Conservation (phyloP, 306 rosid species). For the Lathyrus aphaca region DNA sequence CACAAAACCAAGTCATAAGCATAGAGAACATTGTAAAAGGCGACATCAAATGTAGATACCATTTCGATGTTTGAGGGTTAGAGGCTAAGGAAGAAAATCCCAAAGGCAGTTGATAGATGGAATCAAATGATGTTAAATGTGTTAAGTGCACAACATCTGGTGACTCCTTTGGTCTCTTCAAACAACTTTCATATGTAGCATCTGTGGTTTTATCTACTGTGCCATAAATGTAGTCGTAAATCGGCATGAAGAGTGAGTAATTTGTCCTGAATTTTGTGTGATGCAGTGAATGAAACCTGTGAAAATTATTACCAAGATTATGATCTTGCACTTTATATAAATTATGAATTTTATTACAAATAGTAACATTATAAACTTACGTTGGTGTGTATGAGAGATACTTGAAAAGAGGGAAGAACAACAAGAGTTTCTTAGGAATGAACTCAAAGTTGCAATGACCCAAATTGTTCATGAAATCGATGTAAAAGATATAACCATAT, state of each 20-base stretch:
- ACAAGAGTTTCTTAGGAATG: slow-evolving; percentile 48
- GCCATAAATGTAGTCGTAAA: slow-evolving; percentile 65
- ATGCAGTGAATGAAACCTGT: slow-evolving; percentile 72
- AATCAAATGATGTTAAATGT: slow-evolving; percentile 64
- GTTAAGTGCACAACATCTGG: slow-evolving; percentile 61
- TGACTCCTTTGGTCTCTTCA: slow-evolving; percentile 43
- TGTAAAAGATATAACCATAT: slow-evolving; percentile 34
- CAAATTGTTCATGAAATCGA: slow-evolving; percentile 76
- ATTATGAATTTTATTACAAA: background rate
- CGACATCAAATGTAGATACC: slow-evolving; percentile 61
- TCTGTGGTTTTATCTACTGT: slow-evolving; percentile 58
- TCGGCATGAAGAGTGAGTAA: slow-evolving; percentile 72
- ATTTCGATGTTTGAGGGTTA: slow-evolving; percentile 44
- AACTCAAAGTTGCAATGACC: slow-evolving; percentile 82
- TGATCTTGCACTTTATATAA: background rate
- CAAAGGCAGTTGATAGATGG: slow-evolving; percentile 57
- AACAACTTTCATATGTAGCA: slow-evolving; percentile 44
- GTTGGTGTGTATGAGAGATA: slow-evolving; percentile 64
- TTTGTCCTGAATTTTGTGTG: slow-evolving; percentile 76
- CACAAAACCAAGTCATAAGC: slow-evolving; percentile 45
- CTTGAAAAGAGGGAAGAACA: slow-evolving; percentile 56
- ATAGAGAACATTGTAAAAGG: slow-evolving; percentile 60
- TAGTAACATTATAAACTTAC: slow-evolving; percentile 49
- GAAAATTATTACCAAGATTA: background rate
- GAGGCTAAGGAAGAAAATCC: slow-evolving; percentile 71